Evolutionary conservation across 1,284 basidiomycete species (phyloP).

Genomic region (Microbotryomycetes sp.): DNA sequence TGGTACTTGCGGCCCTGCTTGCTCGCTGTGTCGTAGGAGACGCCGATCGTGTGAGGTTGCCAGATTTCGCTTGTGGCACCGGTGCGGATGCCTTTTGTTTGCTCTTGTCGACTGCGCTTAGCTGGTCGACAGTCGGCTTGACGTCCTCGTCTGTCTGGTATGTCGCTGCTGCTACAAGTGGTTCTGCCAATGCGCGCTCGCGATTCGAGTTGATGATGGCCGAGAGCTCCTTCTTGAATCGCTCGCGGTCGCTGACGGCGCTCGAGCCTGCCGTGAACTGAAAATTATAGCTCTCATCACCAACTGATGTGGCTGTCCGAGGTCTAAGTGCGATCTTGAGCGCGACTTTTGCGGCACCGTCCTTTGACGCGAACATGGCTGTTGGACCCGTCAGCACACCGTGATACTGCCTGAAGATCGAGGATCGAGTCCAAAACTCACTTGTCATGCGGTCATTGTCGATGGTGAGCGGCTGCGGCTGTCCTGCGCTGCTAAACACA

Average conservation of each 20-base stretch:
- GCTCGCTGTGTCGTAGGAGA: slow-evolving; percentile 11
- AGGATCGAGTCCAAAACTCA: slow-evolving; percentile 45
- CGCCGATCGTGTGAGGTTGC: slow-evolving; percentile 30
- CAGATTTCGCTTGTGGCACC: too few relatives aligned
- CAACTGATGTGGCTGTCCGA: slow-evolving; percentile 39
- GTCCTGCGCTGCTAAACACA: slow-evolving; percentile 66
- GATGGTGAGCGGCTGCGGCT: slow-evolving; percentile 53
- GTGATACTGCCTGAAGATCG: neutral
- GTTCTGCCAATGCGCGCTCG: slow-evolving; percentile 18
- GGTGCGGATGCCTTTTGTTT: slow-evolving; percentile 31
- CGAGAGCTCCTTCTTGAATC: slow-evolving; percentile 68
- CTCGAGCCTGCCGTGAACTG: slow-evolving; percentile 55
- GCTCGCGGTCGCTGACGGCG: slow-evolving; percentile 57
- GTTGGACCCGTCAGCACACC: slow-evolving; percentile 2
- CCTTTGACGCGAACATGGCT: slow-evolving; percentile 76
- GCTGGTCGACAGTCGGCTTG: neutral
- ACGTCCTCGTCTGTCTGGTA: neutral
- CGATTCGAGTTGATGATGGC: slow-evolving; percentile 61
- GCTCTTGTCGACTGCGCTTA: neutral
- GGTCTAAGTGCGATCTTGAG: slow-evolving; percentile 53
- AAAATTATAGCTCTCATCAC: slow-evolving; percentile 72
- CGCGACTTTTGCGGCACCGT: slow-evolving; percentile 63
- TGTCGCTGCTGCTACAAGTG: slow-evolving; percentile 31
- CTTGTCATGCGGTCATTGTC: slow-evolving; percentile 51
- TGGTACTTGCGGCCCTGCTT: slow-evolving; percentile 52